Evolutionary conservation across 495 filamentous ascomycete species (phyloP).

Genomic region (Hypoxylon cercidicola): DNA sequence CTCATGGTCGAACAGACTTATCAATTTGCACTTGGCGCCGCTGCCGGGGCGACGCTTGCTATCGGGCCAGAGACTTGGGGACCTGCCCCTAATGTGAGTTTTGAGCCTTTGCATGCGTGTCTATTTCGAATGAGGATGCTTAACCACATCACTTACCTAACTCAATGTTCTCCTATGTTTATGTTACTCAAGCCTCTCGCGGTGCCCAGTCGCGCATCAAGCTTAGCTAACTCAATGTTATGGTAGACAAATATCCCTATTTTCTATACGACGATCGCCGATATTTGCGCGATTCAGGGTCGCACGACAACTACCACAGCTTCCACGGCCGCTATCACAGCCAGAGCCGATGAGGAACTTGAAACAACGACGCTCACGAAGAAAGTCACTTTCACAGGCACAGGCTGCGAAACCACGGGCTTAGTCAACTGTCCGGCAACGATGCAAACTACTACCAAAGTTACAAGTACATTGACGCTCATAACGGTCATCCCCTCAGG

Average conservation of each 20-base stretch:
- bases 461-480: conserved; percentile 46
- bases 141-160: too few species aligned
- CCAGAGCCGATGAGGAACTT: conserved; percentile 43
- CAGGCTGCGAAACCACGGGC: conserved; percentile 51
- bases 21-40: conserved; percentile 60
- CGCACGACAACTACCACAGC: conserved; percentile 30
- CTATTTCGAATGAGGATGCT: too few species aligned
- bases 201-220: too few species aligned
- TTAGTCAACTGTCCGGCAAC: conserved; percentile 59
- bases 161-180: too few species aligned
- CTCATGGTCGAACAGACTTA: conserved; percentile 59
- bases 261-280: conserved; percentile 63
- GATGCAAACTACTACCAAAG: conserved; percentile 52
- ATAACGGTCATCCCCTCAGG: conserved; percentile 53
- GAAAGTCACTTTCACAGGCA: conserved; percentile 50
- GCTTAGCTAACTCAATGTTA: conserved; percentile 1
- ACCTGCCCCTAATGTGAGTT: conserved; percentile 46
- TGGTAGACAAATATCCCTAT: conserved; percentile 56
- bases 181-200: too few species aligned
- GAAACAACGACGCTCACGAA: conserved; percentile 50
- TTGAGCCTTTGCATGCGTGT: not conserved
- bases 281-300: conserved; percentile 54
- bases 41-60: conserved; percentile 61
- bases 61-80: conserved; percentile 60
- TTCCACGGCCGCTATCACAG: conserved; percentile 41